Evolutionary conservation across 331 rosid genomes (phyloP), one percentile per base, ranked within the genome.

Genomic region (Malus hybrid): DNA sequence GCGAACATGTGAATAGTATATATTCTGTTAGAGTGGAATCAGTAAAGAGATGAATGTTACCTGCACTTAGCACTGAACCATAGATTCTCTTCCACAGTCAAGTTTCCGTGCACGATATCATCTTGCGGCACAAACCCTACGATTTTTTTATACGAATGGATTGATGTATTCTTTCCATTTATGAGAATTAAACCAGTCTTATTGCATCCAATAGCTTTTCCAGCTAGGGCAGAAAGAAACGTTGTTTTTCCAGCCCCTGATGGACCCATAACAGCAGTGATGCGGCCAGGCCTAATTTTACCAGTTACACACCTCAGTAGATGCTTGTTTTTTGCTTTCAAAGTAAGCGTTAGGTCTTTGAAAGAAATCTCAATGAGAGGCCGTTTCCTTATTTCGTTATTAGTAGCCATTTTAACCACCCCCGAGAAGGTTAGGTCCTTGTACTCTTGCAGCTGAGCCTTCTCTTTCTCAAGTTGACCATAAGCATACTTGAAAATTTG

Each of bases 121-220:
- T 95, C 99, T 85, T 95, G 99, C 70, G 99, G 99, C 74, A 95
- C 99, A 87, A 95, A 95, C 60, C 99, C 99, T 80, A 91, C 88
- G 74, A 92, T 92, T 83, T 89, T 95, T 88, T 88, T 95, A 56
- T 80, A 92, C 30, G 97, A 90, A 66, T 85, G 93, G 81, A 95
- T 89, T 63, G 97, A 88, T 61, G 85, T 93, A 62, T 86, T 79
- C 89, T 80, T 90, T 78, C 93, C 98, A 72, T 95, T 92, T 73
- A 95, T 84, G 72, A 89, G 89, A 85, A 95, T 88, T 28, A 87
- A 86, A 79, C 99, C 98, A 70, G 82, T 85, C 68, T 77, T 81
- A 42, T 44, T 83, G 87, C 97, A 95, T 74, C 99, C 98, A 68
- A 88, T 78, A 24, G 97, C 86, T 77, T 89, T 95, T 81, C 99